Percentiles rank a stretch among this genome's conserved stretches.
Evolutionary conservation across 208 protist species (phyloP).

Genomic region (Trypanosoma conorhini): DNA sequence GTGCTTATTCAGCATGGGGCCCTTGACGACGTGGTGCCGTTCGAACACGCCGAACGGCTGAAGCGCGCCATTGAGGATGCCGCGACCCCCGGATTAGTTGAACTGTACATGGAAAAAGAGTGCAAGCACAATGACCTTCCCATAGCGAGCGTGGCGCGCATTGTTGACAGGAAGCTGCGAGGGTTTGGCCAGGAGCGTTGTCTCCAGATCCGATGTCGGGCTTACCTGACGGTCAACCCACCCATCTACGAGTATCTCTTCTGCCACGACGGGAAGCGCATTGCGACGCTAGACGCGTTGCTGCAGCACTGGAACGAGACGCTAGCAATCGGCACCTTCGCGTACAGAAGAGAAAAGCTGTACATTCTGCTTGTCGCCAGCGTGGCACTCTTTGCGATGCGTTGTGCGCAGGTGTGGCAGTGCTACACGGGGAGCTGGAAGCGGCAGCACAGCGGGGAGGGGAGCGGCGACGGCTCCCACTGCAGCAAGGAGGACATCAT

Average conservation of each 20-base stretch:
- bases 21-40: conserved; percentile 68
- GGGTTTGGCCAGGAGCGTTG: conserved; percentile 36
- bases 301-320: conserved; percentile 38
- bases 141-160: conserved; percentile 37
- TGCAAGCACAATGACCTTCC: conserved; percentile 83
- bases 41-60: conserved; percentile 64
- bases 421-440: conserved; percentile 45
- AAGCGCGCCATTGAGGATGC: conserved; percentile 49
- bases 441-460: conserved; percentile 18
- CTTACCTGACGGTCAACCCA: conserved; percentile 41
- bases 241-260: conserved; percentile 66
- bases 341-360: conserved; percentile 44
- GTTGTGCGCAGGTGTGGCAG: conserved; percentile 61
- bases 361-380: conserved; percentile 56
- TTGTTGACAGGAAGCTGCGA: conserved; percentile 48
- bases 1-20: conserved; percentile 87
- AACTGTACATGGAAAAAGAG: conserved; percentile 62
- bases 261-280: conserved; percentile 25
- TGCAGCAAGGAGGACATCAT: conserved; percentile 64
- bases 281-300: conserved; percentile 30
- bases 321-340: conserved; percentile 31
- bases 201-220: conserved; percentile 27
- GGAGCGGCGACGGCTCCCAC: conserved; percentile 14
- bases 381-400: conserved; percentile 64
- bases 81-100: conserved; percentile 45